Conservation (phyloP, 1,139 yeast species). For the Petasospora fabianii region DNA sequence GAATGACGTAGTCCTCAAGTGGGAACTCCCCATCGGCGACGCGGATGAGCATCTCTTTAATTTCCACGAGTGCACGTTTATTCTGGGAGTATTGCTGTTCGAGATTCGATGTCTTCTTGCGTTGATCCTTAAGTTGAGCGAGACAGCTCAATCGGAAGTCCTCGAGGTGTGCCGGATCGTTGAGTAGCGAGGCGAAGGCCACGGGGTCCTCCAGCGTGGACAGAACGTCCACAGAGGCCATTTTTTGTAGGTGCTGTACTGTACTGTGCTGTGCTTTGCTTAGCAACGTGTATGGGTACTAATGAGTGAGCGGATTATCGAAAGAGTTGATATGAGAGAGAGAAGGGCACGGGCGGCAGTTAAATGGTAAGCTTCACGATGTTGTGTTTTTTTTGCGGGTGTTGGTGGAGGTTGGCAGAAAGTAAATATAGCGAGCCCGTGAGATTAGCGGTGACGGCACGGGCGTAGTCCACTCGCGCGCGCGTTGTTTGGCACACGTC, state of each 20-base stretch:
- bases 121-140: conserved; percentile 3
- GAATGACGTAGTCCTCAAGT: conserved; percentile 52
- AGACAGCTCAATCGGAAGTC: conserved; percentile 7
- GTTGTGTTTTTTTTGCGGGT: no score
- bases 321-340: no score
- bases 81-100: conserved; percentile 10
- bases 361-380: no score
- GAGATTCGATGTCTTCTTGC: conserved; percentile 2
- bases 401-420: no score
- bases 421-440: no score
- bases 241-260: neutral
- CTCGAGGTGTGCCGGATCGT: conserved; percentile 7
- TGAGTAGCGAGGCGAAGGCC: conserved; percentile 6
- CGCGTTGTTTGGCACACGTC: no score
- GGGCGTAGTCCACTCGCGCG: no score
- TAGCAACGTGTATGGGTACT: no score
- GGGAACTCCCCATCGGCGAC: conserved; percentile 86
- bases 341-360: no score
- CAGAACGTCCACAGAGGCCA: conserved; percentile 9
- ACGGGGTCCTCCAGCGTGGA: conserved; percentile 8
- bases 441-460: no score
- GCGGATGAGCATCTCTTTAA: conserved; percentile 34
- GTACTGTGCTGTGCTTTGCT: no score
- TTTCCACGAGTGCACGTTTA: conserved; percentile 8
- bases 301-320: no score